Percentiles rank a stretch among this genome's conserved stretches.
Evolutionary conservation across 306 rosid genomes (phyloP).

Genomic region (Cicer bijugum): DNA sequence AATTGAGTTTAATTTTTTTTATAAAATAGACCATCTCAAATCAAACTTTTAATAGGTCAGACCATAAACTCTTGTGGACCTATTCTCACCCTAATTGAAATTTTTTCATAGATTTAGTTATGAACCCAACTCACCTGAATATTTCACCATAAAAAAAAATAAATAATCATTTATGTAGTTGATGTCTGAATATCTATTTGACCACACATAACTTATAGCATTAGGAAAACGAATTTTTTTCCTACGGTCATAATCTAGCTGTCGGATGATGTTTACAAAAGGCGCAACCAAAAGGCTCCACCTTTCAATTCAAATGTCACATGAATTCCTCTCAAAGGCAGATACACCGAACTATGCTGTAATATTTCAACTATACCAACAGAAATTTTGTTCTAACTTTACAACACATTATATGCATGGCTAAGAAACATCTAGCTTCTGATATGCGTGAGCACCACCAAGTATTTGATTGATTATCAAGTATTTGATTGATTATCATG

Average conservation of each 20-base stretch:
- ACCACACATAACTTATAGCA: background rate
- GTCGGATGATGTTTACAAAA: constrained; percentile 23
- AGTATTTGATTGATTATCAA: constrained; percentile 5
- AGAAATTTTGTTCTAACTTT: constrained; percentile 36
- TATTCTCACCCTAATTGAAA: too few relatives aligned
- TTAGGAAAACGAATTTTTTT: background rate
- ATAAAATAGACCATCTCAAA: too few relatives aligned
- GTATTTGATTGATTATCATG: constrained; percentile 10
- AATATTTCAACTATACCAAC: background rate
- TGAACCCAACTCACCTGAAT: background rate
- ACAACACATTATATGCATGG: constrained; percentile 38
- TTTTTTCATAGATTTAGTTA: too few relatives aligned
- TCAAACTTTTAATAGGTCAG: too few relatives aligned
- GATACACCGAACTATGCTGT: constrained; percentile 47
- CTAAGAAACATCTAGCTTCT: constrained; percentile 32
- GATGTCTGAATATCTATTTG: background rate
- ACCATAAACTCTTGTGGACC: too few relatives aligned
- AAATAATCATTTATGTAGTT: background rate
- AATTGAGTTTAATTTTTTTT: too few relatives aligned
- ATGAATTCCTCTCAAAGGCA: background rate
- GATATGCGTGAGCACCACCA: constrained; percentile 22
- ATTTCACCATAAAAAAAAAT: background rate
- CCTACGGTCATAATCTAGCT: background rate
- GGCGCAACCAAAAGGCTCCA: constrained; percentile 27
- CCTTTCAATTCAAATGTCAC: constrained; percentile 8